Conservation (phyloP, 2,329 filamentous ascomycete species). For the Cylindrodendrum hubeiense region DNA sequence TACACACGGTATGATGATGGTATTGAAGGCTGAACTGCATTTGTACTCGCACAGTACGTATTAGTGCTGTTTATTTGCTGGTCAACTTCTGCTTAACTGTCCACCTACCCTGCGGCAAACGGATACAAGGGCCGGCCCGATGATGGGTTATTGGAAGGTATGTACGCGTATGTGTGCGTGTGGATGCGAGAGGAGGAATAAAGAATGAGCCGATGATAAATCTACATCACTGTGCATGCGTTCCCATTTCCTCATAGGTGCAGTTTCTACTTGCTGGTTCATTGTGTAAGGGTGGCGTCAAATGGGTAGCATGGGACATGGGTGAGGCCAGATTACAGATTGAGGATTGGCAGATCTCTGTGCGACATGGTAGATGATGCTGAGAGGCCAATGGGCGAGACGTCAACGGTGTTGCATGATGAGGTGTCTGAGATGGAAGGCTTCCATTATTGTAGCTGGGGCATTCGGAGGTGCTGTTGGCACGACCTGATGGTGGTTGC, state of each 20-base stretch:
- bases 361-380: background rate
- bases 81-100: background rate
- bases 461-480: background rate
- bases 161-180: background rate
- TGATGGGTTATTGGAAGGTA: background rate
- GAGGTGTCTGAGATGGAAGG: background rate
- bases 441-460: background rate
- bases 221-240: background rate
- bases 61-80: no score
- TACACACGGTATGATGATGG: background rate
- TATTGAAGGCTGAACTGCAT: background rate
- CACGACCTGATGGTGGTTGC: background rate
- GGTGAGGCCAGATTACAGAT: background rate
- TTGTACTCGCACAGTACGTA: background rate
- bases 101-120: background rate
- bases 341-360: conserved; percentile 1
- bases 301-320: background rate
- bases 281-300: background rate
- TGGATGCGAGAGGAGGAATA: background rate
- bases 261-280: background rate
- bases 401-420: conserved; percentile 6
- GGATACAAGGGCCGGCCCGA: background rate
- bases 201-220: background rate
- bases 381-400: background rate
- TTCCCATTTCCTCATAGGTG: background rate